Evolutionary conservation across 139 green algal genomes (phyloP).

Genomic region (Volvox reticuliferus): DNA sequence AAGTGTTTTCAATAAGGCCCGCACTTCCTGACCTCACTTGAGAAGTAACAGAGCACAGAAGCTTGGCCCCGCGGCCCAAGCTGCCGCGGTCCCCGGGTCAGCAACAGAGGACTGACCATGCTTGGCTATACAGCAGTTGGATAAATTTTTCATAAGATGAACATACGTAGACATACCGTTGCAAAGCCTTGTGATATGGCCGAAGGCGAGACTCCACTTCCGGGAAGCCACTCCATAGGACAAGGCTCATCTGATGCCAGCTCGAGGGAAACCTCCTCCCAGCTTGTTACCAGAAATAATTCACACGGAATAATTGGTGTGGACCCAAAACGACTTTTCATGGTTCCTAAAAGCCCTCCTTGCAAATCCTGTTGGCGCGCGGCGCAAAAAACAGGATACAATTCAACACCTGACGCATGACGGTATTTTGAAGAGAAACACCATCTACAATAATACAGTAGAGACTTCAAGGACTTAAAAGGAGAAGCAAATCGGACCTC

Average conservation of each 20-base stretch:
- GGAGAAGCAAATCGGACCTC: too few species aligned
- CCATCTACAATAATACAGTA: too few species aligned
- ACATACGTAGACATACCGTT: neutral
- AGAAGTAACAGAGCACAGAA: too few species aligned
- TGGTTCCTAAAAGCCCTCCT: neutral
- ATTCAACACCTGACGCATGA: neutral
- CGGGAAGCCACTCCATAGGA: neutral
- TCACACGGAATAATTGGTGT: neutral
- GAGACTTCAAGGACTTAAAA: too few species aligned
- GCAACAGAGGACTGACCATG: too few species aligned
- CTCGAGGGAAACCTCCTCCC: neutral
- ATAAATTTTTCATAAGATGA: too few species aligned
- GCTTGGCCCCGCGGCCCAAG: too few species aligned
- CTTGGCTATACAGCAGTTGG: too few species aligned
- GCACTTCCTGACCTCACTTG: too few species aligned
- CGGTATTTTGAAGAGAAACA: too few species aligned
- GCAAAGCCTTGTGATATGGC: conserved; percentile 33
- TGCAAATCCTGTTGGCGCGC: conserved; percentile 9
- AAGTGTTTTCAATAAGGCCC: too few species aligned
- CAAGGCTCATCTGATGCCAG: neutral
- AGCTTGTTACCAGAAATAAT: conserved; percentile 18
- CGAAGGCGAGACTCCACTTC: neutral
- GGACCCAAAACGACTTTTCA: neutral
- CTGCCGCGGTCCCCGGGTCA: too few species aligned
- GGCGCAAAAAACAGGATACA: neutral